phyloP scores from a whole-genome alignment of 306 rosid genomes.

The Acacia acuminata region DNA sequence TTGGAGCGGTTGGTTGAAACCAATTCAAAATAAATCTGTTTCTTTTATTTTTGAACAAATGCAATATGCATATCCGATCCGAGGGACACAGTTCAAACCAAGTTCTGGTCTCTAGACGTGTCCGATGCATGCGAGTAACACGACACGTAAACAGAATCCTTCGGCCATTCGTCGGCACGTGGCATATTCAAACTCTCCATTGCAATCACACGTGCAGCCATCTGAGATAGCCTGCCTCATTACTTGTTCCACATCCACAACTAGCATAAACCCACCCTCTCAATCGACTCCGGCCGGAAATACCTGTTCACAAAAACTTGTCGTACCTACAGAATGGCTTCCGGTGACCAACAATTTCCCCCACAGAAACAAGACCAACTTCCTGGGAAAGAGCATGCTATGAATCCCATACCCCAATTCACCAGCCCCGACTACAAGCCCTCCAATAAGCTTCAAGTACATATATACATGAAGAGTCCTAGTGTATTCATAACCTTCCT shows the following conservation, averaged over 20 bases:
- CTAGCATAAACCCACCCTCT: background rate
- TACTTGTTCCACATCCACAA: slow-evolving; percentile 7
- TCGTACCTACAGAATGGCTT: slow-evolving; percentile 60
- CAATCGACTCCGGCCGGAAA: slow-evolving; percentile 24
- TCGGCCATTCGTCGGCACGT: slow-evolving; percentile 36
- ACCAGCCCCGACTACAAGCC: slow-evolving; percentile 58
- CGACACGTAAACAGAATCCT: slow-evolving; percentile 34
- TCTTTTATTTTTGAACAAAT: background rate
- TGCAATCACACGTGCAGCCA: slow-evolving; percentile 17
- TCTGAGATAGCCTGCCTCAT: background rate
- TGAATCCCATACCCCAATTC: slow-evolving; percentile 81
- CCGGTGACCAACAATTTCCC: slow-evolving; percentile 52
- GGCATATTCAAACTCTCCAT: slow-evolving; percentile 23
- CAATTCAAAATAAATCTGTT: background rate
- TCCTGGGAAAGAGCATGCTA: slow-evolving; percentile 78
- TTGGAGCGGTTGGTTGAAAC: background rate
- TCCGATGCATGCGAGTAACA: slow-evolving; percentile 33
- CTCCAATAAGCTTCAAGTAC: slow-evolving; percentile 71
- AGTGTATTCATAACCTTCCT: background rate
- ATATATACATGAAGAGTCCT: background rate
- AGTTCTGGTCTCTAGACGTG: slow-evolving; percentile 20
- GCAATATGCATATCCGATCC: background rate
- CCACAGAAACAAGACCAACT: slow-evolving; percentile 61
- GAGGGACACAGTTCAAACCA: background rate
- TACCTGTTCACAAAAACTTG: slow-evolving; percentile 5